phyloP scores from a whole-genome alignment of 2,329 filamentous ascomycete genomes.

The Cytospora mali region DNA sequence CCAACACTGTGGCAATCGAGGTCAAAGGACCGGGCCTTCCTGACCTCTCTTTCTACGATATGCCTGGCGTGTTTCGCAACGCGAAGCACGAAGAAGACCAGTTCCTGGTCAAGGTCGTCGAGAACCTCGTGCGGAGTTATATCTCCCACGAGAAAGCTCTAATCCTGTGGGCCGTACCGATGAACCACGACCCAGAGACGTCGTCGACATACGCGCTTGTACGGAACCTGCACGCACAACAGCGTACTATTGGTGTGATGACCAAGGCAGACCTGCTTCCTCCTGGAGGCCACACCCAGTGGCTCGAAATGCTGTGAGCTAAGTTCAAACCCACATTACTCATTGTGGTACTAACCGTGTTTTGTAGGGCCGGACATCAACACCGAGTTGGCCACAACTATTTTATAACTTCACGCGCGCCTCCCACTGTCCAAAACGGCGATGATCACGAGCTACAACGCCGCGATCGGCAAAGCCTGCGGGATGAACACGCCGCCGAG shows the following conservation, averaged over 20 bases:
- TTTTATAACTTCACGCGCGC: slow-evolving; percentile 73
- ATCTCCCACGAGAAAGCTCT: slow-evolving; percentile 70
- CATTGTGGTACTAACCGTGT: not conserved
- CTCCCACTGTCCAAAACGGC: slow-evolving; percentile 32
- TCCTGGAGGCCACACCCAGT: slow-evolving; percentile 55
- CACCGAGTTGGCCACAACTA: slow-evolving; percentile 74
- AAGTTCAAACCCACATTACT: not conserved
- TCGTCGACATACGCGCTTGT: slow-evolving; percentile 72
- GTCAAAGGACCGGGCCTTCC: slow-evolving; percentile 73
- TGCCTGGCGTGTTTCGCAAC: slow-evolving; percentile 80
- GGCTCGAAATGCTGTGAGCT: slow-evolving; percentile 54
- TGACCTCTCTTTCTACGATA: slow-evolving; percentile 79
- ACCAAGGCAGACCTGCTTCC: slow-evolving; percentile 81
- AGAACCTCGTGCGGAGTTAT: slow-evolving; percentile 70
- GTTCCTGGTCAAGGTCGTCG: slow-evolving; percentile 72
- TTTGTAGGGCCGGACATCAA: slow-evolving; percentile 48
- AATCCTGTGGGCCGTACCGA: slow-evolving; percentile 75
- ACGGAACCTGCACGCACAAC: slow-evolving; percentile 55
- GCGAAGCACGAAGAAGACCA: slow-evolving; percentile 64
- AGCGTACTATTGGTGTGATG: slow-evolving; percentile 72
- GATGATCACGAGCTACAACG: slow-evolving; percentile 47
- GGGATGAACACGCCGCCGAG: slow-evolving; percentile 53
- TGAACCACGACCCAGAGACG: slow-evolving; percentile 78
- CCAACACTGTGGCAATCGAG: slow-evolving; percentile 77
- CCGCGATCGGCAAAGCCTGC: slow-evolving; percentile 36